phyloP scores from a whole-genome alignment of 2,329 filamentous ascomycete species.

The Arachnopeziza araneosa region DNA sequence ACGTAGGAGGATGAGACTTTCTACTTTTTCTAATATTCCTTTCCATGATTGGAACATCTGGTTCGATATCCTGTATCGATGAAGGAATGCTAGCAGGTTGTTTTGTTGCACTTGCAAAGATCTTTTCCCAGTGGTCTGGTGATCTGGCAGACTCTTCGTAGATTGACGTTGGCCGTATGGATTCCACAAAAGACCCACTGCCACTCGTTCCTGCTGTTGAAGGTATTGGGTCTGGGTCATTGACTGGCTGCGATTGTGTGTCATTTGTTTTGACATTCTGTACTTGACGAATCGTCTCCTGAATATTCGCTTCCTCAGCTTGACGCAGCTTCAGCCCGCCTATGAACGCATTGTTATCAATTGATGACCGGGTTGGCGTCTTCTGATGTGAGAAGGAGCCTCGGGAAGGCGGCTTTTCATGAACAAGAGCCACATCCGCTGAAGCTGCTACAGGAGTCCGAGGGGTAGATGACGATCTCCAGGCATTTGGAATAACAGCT shows the following conservation, averaged over 20 bases:
- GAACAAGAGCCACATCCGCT: neutral
- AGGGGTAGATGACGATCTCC: slow-evolving; percentile 15
- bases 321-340: slow-evolving; percentile 29
- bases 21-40: slow-evolving; percentile 12
- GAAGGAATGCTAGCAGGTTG: neutral
- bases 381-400: neutral
- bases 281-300: slow-evolving; percentile 13
- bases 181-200: slow-evolving; percentile 5
- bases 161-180: slow-evolving; percentile 8
- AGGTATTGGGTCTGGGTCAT: neutral
- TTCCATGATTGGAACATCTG: slow-evolving; percentile 13
- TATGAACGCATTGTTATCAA: slow-evolving; percentile 18
- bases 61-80: slow-evolving; percentile 3
- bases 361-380: neutral
- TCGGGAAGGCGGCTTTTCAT: slow-evolving; percentile 8
- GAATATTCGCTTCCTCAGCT: slow-evolving; percentile 18
- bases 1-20: slow-evolving; percentile 12
- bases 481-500: neutral
- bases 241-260: neutral
- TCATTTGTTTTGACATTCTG: neutral
- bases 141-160: slow-evolving; percentile 11
- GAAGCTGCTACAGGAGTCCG: neutral
- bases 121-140: slow-evolving; percentile 15
- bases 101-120: slow-evolving; percentile 8
- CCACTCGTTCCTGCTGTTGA: neutral